Evolutionary conservation across 1,284 basidiomycete species (phyloP).

Genomic region (Moesziomyces parantarcticus): DNA sequence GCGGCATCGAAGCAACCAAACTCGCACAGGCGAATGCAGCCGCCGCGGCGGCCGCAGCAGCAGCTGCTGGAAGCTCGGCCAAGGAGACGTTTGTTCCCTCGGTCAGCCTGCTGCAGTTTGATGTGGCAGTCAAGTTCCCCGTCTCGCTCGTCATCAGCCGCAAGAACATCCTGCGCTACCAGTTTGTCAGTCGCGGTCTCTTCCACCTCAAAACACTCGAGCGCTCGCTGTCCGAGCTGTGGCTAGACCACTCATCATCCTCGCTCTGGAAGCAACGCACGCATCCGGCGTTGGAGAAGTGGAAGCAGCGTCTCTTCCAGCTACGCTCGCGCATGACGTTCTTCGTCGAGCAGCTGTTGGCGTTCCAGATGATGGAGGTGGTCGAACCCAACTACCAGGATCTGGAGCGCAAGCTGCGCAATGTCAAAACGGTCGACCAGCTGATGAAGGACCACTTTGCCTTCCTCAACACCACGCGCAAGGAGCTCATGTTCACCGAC

Average conservation of each 20-base stretch:
- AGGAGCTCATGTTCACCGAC: slow-evolving; percentile 67
- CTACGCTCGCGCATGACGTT: slow-evolving; percentile 65
- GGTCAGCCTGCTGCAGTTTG: slow-evolving; percentile 63
- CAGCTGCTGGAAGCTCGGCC: slow-evolving; percentile 63
- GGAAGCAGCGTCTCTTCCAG: slow-evolving; percentile 64
- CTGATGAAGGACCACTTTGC: slow-evolving; percentile 66
- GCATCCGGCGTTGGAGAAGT: slow-evolving; percentile 56
- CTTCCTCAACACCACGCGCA: slow-evolving; percentile 64
- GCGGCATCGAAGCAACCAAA: slow-evolving; percentile 64
- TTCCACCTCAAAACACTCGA: slow-evolving; percentile 65
- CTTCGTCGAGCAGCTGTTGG: slow-evolving; percentile 64
- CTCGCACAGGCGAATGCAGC: slow-evolving; percentile 52
- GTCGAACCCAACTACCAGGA: slow-evolving; percentile 65
- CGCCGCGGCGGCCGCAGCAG: slow-evolving; percentile 27
- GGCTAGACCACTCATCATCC: slow-evolving; percentile 57
- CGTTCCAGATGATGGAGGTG: slow-evolving; percentile 64
- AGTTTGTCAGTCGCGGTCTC: slow-evolving; percentile 64
- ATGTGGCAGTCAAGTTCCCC: slow-evolving; percentile 65
- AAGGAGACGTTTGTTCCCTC: slow-evolving; percentile 63
- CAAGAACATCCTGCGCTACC: slow-evolving; percentile 66
- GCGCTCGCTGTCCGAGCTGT: slow-evolving; percentile 57
- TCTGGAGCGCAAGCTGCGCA: slow-evolving; percentile 56
- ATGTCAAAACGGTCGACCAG: slow-evolving; percentile 64
- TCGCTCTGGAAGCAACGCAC: slow-evolving; percentile 52
- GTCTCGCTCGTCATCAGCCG: slow-evolving; percentile 67